A percentile compares a stretch with the other conserved stretches of the same genome.
These are phyloP conservation scores for Puccinia sorghi DNA, from an alignment of 1,284 basidiomycete species.

Conservation along the genomic window DNA sequence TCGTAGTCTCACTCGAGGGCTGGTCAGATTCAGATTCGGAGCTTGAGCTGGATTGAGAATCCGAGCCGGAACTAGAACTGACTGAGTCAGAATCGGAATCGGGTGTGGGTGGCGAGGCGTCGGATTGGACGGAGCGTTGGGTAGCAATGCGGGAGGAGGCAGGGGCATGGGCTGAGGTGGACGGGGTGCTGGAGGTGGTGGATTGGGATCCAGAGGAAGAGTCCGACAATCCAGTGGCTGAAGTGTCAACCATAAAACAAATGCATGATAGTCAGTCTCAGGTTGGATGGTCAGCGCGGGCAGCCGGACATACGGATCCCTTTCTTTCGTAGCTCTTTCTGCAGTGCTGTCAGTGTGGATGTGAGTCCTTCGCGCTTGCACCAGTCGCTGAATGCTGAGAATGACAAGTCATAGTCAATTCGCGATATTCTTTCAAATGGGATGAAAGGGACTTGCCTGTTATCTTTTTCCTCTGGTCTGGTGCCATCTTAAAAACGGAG, in stretches of 20 bases:
- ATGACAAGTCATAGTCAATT: not conserved
- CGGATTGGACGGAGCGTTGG: too few species aligned
- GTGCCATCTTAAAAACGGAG: not conserved
- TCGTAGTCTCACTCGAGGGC: not conserved
- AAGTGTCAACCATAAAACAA: not conserved
- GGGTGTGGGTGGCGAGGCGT: not conserved
- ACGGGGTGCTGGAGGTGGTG: not conserved
- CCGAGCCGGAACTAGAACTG: not conserved
- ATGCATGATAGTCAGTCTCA: not conserved
- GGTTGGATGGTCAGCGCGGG: not conserved
- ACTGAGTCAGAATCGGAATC: constrained; percentile 14
- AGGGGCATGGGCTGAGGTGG: not conserved
- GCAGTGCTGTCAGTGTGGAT: constrained; percentile 3
- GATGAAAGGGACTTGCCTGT: not conserved
- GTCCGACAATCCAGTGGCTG: not conserved
- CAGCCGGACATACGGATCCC: constrained; percentile 1
- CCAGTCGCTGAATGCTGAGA: constrained; percentile 20
- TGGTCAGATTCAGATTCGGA: not conserved
- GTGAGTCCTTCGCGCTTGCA: constrained; percentile 2
- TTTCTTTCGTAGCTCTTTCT: not conserved
- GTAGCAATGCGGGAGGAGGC: not conserved
- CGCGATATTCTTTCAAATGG: not conserved
- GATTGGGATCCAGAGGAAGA: not conserved
- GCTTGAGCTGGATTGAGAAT: not conserved
- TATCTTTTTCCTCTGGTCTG: not conserved